A percentile compares a stretch with the other conserved stretches of the same genome.
These are phyloP conservation scores for Suillus spraguei DNA, from an alignment of 768 basidiomycete genomes.

Conservation along the genomic window DNA sequence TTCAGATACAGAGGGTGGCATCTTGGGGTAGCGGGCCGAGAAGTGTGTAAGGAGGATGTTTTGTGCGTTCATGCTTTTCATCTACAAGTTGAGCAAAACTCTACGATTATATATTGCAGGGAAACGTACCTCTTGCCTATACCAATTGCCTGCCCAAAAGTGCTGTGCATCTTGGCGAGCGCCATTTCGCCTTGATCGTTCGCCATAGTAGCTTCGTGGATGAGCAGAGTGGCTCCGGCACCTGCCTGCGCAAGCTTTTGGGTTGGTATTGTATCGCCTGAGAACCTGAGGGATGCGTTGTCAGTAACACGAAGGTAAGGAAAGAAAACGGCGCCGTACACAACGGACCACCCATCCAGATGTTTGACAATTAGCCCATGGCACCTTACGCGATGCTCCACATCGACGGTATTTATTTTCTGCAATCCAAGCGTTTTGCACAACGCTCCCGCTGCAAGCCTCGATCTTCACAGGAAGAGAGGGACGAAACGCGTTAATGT, in stretches of 20 bases:
- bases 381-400: constrained; percentile 71
- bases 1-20: constrained; percentile 53
- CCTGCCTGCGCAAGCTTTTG: constrained; percentile 68
- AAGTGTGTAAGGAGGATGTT: constrained; percentile 94
- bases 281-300: constrained; percentile 58
- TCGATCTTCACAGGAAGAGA: constrained; percentile 40
- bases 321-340: constrained; percentile 29
- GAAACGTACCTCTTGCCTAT: constrained; percentile 65
- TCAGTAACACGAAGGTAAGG: constrained; percentile 4
- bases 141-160: constrained; percentile 84
- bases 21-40: constrained; percentile 89
- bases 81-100: neutral
- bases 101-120: constrained; percentile 1
- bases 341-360: constrained; percentile 52
- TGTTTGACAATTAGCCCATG: constrained; percentile 75
- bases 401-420: constrained; percentile 67
- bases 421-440: constrained; percentile 57
- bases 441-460: constrained; percentile 44
- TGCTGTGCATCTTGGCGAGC: constrained; percentile 79
- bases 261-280: constrained; percentile 87
- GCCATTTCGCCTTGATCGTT: constrained; percentile 83
- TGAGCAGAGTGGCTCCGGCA: constrained; percentile 71
- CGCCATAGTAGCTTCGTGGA: constrained; percentile 94
- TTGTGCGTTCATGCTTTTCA: constrained; percentile 76
- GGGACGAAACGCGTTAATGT: neutral